These are phyloP conservation scores for Plasmodium berghei DNA, from an alignment of 169 alveolate species.

Conservation along the genomic window DNA sequence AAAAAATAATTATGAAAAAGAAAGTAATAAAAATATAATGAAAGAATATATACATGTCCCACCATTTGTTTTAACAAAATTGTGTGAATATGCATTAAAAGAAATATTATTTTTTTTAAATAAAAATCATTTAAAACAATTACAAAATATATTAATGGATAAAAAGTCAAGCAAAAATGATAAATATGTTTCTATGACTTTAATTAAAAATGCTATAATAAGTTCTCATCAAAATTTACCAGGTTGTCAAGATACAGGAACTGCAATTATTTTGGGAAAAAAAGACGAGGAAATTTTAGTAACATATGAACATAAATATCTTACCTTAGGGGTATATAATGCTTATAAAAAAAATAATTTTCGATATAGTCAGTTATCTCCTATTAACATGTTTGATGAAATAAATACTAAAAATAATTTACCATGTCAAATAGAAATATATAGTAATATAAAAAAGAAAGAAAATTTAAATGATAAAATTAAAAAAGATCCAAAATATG, in stretches of 20 bases:
- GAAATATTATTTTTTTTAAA: constrained; percentile 84
- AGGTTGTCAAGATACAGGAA: constrained; percentile 93
- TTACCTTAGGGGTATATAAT: constrained; percentile 88
- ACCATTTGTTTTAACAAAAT: constrained; percentile 76
- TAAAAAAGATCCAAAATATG: constrained; percentile 80
- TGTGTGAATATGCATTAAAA: constrained; percentile 82
- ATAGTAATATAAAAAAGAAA: constrained; percentile 34
- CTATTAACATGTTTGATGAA: constrained; percentile 90
- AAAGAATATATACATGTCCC: constrained; percentile 77
- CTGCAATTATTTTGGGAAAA: constrained; percentile 90
- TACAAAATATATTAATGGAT: constrained; percentile 83
- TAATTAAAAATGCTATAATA: constrained; percentile 86
- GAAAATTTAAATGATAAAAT: neutral
- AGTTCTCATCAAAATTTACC: constrained; percentile 88
- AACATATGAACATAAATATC: constrained; percentile 81
- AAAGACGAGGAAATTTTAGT: constrained; percentile 81
- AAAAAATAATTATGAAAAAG: constrained; percentile 14
- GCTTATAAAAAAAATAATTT: constrained; percentile 88
- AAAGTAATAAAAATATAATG: constrained; percentile 3
- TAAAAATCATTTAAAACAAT: constrained; percentile 81
- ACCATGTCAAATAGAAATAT: constrained; percentile 90
- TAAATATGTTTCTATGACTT: constrained; percentile 88
- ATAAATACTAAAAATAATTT: constrained; percentile 90
- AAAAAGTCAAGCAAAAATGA: constrained; percentile 87
- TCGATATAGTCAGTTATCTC: constrained; percentile 90